Percentiles rank a stretch among this genome's conserved stretches.
These are phyloP conservation scores for Setaria italica DNA, from an alignment of 202 grass and related monocot species.

Conservation along the genomic window DNA sequence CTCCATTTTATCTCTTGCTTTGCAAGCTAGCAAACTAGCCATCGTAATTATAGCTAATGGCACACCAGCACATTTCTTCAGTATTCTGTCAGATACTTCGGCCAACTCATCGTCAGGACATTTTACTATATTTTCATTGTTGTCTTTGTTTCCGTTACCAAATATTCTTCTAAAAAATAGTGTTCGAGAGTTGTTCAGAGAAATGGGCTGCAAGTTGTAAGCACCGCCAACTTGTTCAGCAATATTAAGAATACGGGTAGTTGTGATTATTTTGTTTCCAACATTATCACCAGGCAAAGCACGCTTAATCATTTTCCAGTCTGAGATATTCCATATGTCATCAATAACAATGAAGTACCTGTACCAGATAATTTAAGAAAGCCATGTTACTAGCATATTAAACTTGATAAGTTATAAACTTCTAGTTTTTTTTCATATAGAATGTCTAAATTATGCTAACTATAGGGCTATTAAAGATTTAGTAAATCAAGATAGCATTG, in stretches of 20 bases:
- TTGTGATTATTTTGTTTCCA: neutral
- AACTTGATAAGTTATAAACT: too few species aligned
- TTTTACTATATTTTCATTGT: neutral
- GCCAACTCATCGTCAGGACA: fast-evolving
- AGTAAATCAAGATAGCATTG: too few species aligned
- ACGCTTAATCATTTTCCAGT: neutral
- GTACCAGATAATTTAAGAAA: too few species aligned
- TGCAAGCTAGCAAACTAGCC: neutral
- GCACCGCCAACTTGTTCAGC: neutral
- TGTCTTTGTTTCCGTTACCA: too few species aligned
- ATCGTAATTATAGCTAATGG: neutral
- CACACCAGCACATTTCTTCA: neutral
- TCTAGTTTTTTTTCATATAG: too few species aligned
- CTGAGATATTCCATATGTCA: neutral
- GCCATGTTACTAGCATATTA: too few species aligned
- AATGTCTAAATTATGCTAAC: too few species aligned
- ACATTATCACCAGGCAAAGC: neutral
- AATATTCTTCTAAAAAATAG: neutral
- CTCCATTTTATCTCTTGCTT: neutral
- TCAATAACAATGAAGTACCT: conserved; percentile 11
- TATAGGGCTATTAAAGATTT: too few species aligned
- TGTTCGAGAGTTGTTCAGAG: neutral
- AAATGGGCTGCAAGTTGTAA: neutral
- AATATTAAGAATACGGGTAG: neutral
- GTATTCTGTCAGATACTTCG: neutral